Evolutionary conservation across 2,329 filamentous ascomycete genomes (phyloP), one percentile per base, ranked within the genome.

Genomic region (Claviceps capensis): DNA sequence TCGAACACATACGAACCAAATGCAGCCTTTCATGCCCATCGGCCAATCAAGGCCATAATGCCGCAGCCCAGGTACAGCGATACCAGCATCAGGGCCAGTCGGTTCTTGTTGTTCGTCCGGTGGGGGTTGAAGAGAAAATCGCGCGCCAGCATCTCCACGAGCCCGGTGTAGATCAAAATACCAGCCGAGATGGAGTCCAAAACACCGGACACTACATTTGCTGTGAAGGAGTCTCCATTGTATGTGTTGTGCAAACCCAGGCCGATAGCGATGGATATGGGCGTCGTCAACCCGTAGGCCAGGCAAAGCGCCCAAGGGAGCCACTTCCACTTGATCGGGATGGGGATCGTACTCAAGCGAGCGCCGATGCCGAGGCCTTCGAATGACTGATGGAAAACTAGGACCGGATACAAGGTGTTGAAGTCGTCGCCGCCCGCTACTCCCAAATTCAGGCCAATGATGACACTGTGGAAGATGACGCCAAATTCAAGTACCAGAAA

Each of bases 81-180:
- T 52, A 78, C 74, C 49, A 76, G 74, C 43, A 91, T 73, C 1
- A 79, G 78, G 1, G 83, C 83, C 26, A 61, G 53, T 3, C 57
- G 55, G 50, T 53, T 56, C 55, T 60, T 60, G 26, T 58, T 56
- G 49, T 79, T 79, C 48, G 83, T 80, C 83, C 94, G 90, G 55
- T 83, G 78, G 4, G 77, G 76, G 64, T 84, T 90, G 69, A 93
- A 94, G 82, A 95, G 86, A 68, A 95, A 94, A 65, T 95, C 53
- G 16, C 53, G 49, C 88, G 61, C 93, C 76, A 95, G 83, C 52
- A 95, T 72, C 69, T 95, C 89, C 7, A 95, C 87, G 17, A 95
- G 72, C 1, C 86, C 88, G 0, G 88, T 94, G 67, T 95, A 95
- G 53, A 95, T 83, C 48, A 95, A 71, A 55, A 95, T 93, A 37